These are phyloP conservation scores for Trichosanthes truncata DNA, from an alignment of 306 rosid genomes.

Conservation along the genomic window DNA sequence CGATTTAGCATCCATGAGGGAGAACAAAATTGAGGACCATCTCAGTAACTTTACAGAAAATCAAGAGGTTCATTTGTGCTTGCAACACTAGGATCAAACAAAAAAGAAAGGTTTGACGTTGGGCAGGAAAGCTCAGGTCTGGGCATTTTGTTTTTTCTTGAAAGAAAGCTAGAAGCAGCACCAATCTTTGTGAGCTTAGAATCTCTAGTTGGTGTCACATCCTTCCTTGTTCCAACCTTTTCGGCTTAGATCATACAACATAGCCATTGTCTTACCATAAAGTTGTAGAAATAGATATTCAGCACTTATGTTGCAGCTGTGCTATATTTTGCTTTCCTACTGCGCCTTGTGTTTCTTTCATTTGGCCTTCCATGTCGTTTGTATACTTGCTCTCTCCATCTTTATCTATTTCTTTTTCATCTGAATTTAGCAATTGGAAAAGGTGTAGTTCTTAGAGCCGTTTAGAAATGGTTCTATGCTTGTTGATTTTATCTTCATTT, in stretches of 20 bases:
- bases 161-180: neutral
- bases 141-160: neutral
- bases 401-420: neutral
- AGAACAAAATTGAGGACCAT: neutral
- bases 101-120: neutral
- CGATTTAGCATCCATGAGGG: neutral
- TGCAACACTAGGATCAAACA: neutral
- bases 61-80: neutral
- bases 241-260: neutral
- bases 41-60: neutral
- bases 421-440: neutral
- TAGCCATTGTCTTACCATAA: neutral
- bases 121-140: neutral
- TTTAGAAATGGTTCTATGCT: neutral
- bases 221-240: neutral
- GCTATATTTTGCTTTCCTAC: neutral
- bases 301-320: neutral
- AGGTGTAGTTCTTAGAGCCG: neutral
- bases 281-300: neutral
- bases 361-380: neutral
- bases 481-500: conserved; percentile 8
- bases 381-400: neutral
- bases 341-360: neutral
- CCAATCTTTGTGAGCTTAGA: neutral
- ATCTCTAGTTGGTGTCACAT: neutral